Base-by-base conservation (phyloP, 192 early-diverging fungal species). In the Spinellus fusiger region DNA sequence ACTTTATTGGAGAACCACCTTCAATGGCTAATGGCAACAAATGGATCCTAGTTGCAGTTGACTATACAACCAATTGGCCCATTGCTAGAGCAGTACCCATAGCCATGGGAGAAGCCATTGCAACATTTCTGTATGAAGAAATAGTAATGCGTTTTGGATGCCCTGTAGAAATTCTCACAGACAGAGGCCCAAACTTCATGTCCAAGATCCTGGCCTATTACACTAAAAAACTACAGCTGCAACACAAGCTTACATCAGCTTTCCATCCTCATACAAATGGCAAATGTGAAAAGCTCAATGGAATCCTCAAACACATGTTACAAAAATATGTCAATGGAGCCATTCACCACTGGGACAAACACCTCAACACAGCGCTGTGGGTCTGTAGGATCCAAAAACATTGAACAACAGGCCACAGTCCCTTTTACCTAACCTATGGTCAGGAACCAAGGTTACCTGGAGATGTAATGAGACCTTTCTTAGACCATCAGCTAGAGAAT, bases 21-120 rank as follows among this genome's bases (percentile, higher is more conserved):
- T 37, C 18, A 2, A 50, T 46, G n/a, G 1, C 25, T 2, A 32
- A 37, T 7, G 59, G 59, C 1, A 61, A 61, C 25, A 5, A 33
- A 0, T 72, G 65, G 57, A 44, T 72, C 0, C 25, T 72, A 0
- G 33, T 54, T 4, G 70, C 64, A 7, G 61, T 62, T 22, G 70
- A 72, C 20, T 63, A 59, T 27, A 15, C 55, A 0, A 72, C 61
- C 12, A 63, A 63, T 26, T 72, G 70, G 64, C 70, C 65, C 0
- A 47, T 66, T 40, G 64, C 70, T 2, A 25, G 53, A 0, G 61
- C 65, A 15, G 18, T 73, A 0, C 51, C 27, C 8, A 56, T 49
- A 0, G 57, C 61, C 3, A 57, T 48, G 7, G 60, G 40, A 1
- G 56, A 49, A 29, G 32, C 46, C 1, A 52, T 72, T 16, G 70